Conservation (phyloP, 495 filamentous ascomycete genomes). For the Annulohypoxylon nitens region DNA sequence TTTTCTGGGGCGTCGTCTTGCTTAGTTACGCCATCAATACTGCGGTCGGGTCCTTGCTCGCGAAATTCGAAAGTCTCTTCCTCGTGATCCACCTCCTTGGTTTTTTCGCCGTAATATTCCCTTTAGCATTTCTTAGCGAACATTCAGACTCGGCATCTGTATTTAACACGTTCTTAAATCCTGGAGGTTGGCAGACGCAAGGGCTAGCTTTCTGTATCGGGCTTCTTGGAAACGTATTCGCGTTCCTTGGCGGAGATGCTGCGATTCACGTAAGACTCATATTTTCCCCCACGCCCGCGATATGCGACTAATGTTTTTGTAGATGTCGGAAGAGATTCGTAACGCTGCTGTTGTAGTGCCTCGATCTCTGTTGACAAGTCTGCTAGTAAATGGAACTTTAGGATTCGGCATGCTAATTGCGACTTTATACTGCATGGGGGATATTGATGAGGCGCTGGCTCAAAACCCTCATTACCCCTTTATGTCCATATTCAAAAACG, state of each 20-base stretch:
- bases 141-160: conserved; percentile 1
- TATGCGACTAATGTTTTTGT: neutral
- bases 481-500: conserved; percentile 8
- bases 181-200: conserved; percentile 6
- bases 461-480: conserved; percentile 14
- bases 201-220: conserved; percentile 8
- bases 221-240: conserved; percentile 3
- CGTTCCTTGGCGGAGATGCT: conserved; percentile 16
- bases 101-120: conserved; percentile 7
- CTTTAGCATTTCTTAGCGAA: neutral
- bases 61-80: conserved; percentile 14
- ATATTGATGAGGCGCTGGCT: conserved; percentile 2
- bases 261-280: conserved; percentile 2
- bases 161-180: conserved; percentile 5
- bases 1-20: conserved; percentile 6
- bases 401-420: conserved; percentile 16
- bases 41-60: conserved; percentile 3
- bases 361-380: conserved; percentile 9
- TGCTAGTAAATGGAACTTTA: conserved; percentile 6
- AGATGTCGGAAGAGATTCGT: conserved; percentile 17
- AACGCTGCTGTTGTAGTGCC: conserved; percentile 8
- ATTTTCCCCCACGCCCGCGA: neutral
- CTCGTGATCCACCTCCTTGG: conserved; percentile 14
- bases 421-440: conserved; percentile 12
- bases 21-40: conserved; percentile 9